A percentile compares a stretch with the other conserved stretches of the same genome.
These are phyloP conservation scores for Parathielavia hyrcaniae DNA, from an alignment of 495 filamentous ascomycete genomes.

Conservation along the genomic window DNA sequence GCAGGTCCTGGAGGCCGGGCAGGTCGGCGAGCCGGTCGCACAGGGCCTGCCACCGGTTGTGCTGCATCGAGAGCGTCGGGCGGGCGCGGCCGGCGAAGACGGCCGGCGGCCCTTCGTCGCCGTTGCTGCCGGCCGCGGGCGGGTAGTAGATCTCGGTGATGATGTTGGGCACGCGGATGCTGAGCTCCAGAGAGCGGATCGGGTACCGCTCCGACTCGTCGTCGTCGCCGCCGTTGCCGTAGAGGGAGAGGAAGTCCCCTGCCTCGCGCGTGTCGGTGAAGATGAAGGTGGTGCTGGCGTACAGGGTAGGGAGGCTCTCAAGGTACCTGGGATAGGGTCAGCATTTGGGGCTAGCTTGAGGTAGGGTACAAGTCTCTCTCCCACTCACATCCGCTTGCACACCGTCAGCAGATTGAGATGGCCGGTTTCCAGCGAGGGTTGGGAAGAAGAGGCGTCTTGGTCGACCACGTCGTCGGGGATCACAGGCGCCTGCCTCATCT, in stretches of 20 bases:
- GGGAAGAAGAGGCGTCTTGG: background rate
- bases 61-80: conserved; percentile 1
- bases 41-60: conserved; percentile 28
- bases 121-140: background rate
- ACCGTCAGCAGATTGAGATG: background rate
- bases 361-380: background rate
- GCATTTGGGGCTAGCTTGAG: background rate
- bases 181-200: conserved; percentile 23
- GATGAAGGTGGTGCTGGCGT: conserved; percentile 23
- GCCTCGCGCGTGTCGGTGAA: conserved; percentile 26
- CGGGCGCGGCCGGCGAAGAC: conserved; percentile 1
- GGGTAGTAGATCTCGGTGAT: conserved; percentile 29
- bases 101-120: conserved; percentile 10
- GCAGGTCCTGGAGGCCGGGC: conserved; percentile 16
- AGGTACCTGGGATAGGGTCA: conserved; percentile 22
- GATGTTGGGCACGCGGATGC: conserved; percentile 20
- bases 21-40: conserved; percentile 19
- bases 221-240: too few species aligned
- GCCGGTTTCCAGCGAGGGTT: background rate
- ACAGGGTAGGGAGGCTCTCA: conserved; percentile 25
- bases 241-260: conserved; percentile 20
- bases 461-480: background rate
- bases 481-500: background rate
- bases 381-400: conserved; percentile 30
- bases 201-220: background rate